Evolutionary conservation across 1,284 basidiomycete genomes (phyloP).

Genomic region (Marasmius fiardii): DNA sequence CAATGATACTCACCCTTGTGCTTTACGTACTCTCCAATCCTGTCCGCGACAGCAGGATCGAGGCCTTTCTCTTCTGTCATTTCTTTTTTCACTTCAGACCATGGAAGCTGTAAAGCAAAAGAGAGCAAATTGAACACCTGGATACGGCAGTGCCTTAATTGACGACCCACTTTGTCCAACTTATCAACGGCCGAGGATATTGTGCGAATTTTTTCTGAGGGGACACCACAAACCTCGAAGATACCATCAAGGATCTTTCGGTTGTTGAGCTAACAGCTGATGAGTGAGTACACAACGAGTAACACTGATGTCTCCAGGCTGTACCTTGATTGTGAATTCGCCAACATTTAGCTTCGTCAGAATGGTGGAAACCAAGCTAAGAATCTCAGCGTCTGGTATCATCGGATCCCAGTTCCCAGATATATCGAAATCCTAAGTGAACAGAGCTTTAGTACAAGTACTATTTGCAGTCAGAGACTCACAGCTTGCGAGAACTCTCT

Average conservation of each 20-base stretch:
- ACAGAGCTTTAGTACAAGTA: constrained; percentile 20
- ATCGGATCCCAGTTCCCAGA: constrained; percentile 93
- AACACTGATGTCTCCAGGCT: constrained; percentile 11
- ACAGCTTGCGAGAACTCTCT: constrained; percentile 98
- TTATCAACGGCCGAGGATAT: constrained; percentile 99
- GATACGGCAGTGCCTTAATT: constrained; percentile 6
- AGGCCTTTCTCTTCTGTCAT: constrained; percentile 97
- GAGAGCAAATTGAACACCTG: neutral
- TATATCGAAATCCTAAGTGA: constrained; percentile 88
- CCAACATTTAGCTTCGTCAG: constrained; percentile 85
- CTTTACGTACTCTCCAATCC: constrained; percentile 96
- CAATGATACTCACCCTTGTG: constrained; percentile 68
- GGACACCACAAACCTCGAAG: constrained; percentile 96
- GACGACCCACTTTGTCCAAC: constrained; percentile 96
- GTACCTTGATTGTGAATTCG: constrained; percentile 93
- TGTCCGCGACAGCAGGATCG: constrained; percentile 82
- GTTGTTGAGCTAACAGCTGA: constrained; percentile 77
- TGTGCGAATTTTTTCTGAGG: constrained; percentile 85
- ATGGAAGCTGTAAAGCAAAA: constrained; percentile 56
- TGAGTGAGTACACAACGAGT: neutral
- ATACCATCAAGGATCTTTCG: constrained; percentile 97
- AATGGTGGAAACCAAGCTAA: constrained; percentile 82
- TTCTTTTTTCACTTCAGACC: constrained; percentile 92
- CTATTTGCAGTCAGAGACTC: constrained; percentile 25
- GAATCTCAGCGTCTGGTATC: constrained; percentile 94